Conservation (phyloP, 257 asterid species). For the Solanum arcanum region DNA sequence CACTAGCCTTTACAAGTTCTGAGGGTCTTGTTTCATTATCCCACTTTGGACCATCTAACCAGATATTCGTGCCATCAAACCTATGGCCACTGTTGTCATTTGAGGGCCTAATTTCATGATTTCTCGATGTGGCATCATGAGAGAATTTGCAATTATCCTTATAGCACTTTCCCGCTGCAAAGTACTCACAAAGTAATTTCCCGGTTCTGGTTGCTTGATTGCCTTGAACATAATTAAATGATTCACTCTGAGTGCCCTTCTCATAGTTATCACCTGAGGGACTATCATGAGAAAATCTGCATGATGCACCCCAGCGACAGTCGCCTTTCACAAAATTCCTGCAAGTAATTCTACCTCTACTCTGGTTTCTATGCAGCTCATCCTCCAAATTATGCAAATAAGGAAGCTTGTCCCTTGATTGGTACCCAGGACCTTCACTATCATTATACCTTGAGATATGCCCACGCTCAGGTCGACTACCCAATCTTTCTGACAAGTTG, state of each 20-base stretch:
- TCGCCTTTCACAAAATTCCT: conserved; percentile 51
- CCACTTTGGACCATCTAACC: conserved; percentile 36
- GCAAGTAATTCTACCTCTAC: conserved; percentile 44
- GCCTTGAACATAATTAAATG: conserved; percentile 26
- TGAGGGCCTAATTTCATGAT: conserved; percentile 23
- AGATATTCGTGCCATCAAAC: conserved; percentile 19
- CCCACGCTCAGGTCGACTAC: conserved; percentile 13
- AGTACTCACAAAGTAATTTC: conserved; percentile 50
- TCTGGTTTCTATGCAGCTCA: conserved; percentile 32
- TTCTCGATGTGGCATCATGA: conserved; percentile 33
- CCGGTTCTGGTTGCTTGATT: conserved; percentile 18
- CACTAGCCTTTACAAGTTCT: conserved; percentile 13
- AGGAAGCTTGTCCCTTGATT: conserved; percentile 27
- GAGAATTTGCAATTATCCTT: conserved; percentile 56
- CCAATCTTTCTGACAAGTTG: conserved; percentile 32
- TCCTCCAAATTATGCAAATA: conserved; percentile 35
- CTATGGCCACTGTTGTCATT: conserved; percentile 16
- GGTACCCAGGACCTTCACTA: conserved; percentile 29
- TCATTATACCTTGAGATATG: conserved; percentile 23
- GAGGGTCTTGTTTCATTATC: conserved; percentile 20
- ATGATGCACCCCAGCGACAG: conserved; percentile 68
- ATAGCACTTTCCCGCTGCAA: conserved; percentile 58
- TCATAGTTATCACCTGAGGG: conserved; percentile 32
- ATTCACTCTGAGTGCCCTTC: conserved; percentile 23
- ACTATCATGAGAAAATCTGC: conserved; percentile 64